phyloP scores from a whole-genome alignment of 768 basidiomycete genomes.

The Cyathus striatus region DNA sequence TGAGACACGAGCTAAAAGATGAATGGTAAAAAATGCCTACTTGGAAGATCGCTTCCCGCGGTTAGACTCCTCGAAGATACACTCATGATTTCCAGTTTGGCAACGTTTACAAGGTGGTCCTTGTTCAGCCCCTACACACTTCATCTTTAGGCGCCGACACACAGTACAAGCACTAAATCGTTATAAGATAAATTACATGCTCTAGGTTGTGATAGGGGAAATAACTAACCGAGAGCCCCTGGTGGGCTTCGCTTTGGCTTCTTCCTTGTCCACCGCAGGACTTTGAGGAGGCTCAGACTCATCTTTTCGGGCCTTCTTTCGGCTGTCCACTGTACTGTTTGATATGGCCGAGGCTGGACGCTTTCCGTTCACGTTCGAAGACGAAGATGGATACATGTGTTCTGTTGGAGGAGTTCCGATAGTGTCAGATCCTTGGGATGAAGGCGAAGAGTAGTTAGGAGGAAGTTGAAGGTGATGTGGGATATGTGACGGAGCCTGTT shows the following conservation, averaged over 20 bases:
- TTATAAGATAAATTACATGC: slow-evolving; percentile 5
- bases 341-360: slow-evolving; percentile 52
- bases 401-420: slow-evolving; percentile 72
- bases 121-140: slow-evolving; percentile 85
- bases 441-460: slow-evolving; percentile 68
- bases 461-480: slow-evolving; percentile 53
- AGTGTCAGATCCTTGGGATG: slow-evolving; percentile 74
- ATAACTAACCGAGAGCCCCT: slow-evolving; percentile 70
- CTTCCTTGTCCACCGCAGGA: slow-evolving; percentile 55
- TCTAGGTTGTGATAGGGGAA: slow-evolving; percentile 1
- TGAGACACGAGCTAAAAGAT: slow-evolving; percentile 16
- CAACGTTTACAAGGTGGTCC: slow-evolving; percentile 93
- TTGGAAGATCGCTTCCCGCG: slow-evolving; percentile 87
- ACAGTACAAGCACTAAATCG: slow-evolving; percentile 91
- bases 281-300: slow-evolving; percentile 52
- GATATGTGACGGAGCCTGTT: slow-evolving; percentile 41
- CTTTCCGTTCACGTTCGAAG: slow-evolving; percentile 56
- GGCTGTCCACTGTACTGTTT: slow-evolving; percentile 30
- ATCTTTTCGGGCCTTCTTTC: slow-evolving; percentile 62
- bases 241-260: slow-evolving; percentile 76
- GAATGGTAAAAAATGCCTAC: slow-evolving; percentile 32
- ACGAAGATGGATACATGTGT: slow-evolving; percentile 44
- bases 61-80: slow-evolving; percentile 95
- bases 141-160: slow-evolving; percentile 91
- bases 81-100: slow-evolving; percentile 73